Evolutionary conservation across 371 early-diverging fungal species (phyloP).

Genomic region (Gilbertella persicaria): DNA sequence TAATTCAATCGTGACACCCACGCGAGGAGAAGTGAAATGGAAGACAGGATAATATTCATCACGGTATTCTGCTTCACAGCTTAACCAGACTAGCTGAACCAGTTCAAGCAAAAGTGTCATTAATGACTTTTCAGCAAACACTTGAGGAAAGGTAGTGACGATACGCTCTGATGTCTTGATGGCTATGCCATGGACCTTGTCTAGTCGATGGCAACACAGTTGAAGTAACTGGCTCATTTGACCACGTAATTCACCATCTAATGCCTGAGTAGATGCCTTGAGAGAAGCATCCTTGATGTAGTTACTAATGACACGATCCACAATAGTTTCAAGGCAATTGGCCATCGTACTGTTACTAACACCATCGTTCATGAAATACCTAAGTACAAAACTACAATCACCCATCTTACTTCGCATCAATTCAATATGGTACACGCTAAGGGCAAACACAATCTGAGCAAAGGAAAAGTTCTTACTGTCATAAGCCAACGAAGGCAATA

Average conservation of each 20-base stretch:
- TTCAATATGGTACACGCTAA: conserved; percentile 87
- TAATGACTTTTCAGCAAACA: conserved; percentile 68
- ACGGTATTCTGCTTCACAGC: conserved; percentile 79
- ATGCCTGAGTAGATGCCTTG: conserved; percentile 50
- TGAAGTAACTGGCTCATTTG: conserved; percentile 69
- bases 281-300: conserved; percentile 59
- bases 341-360: conserved; percentile 72
- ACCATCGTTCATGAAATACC: conserved; percentile 86
- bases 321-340: conserved; percentile 73
- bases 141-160: conserved; percentile 66
- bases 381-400: conserved; percentile 67
- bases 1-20: conserved; percentile 70
- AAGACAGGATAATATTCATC: conserved; percentile 81
- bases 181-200: conserved; percentile 65
- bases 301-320: conserved; percentile 56
- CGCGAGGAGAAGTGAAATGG: conserved; percentile 66
- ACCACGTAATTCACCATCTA: conserved; percentile 46
- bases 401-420: conserved; percentile 74
- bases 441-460: conserved; percentile 77
- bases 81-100: conserved; percentile 77
- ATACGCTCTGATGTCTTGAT: conserved; percentile 58
- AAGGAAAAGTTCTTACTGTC: conserved; percentile 71
- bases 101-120: conserved; percentile 71
- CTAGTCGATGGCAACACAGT: conserved; percentile 67
- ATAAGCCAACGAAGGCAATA: conserved; percentile 42